Evolutionary conservation across 169 alveolate genomes (phyloP).

Genomic region (Amoebophrya sp.): DNA sequence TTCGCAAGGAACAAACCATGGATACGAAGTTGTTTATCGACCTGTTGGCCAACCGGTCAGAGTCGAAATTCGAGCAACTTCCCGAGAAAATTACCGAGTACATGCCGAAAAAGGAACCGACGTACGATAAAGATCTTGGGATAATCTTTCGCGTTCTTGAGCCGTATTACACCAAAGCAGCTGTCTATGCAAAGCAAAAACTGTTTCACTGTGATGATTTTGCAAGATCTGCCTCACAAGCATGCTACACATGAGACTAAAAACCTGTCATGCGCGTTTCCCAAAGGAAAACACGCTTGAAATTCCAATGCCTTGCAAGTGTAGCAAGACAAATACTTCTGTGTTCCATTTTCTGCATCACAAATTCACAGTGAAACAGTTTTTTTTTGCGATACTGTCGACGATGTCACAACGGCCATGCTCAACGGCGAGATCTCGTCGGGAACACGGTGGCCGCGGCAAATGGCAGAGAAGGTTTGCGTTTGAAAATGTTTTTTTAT

Average conservation of each 20-base stretch:
- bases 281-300: too few species aligned
- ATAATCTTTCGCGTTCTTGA: neutral
- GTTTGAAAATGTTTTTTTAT: too few species aligned
- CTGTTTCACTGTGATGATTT: too few species aligned
- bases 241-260: too few species aligned
- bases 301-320: too few species aligned
- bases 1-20: too few species aligned
- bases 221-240: too few species aligned
- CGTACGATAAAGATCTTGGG: neutral
- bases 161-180: neutral
- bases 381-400: neutral
- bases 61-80: neutral
- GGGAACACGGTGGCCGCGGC: slow-evolving; percentile 44
- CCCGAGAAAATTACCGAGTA: neutral
- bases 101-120: slow-evolving; percentile 8
- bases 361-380: too few species aligned
- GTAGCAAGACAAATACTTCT: too few species aligned
- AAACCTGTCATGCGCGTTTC: too few species aligned
- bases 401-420: slow-evolving; percentile 31
- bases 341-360: too few species aligned
- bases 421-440: slow-evolving; percentile 38
- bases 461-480: slow-evolving; percentile 42
- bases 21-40: neutral
- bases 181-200: too few species aligned
- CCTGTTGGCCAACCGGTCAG: neutral